A percentile compares a stretch with the other conserved stretches of the same genome.
Conservation (phyloP, 106 monocot genomes). For the Chionographis japonica region DNA sequence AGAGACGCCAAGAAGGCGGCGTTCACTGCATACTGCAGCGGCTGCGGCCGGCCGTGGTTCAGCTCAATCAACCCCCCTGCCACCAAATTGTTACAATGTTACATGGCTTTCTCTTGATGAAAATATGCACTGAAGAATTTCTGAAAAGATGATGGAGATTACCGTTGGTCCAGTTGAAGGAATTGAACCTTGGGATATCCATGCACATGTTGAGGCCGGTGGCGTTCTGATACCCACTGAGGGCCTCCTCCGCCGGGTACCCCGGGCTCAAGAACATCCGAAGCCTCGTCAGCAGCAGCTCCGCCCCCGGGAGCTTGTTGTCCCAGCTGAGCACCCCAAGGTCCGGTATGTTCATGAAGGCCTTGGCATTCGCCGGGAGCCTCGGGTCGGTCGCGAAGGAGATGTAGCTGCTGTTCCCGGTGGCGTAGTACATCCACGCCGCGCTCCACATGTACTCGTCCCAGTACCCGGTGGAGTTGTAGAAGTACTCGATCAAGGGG, state of each 20-base stretch:
- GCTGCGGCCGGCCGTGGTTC: constrained; percentile 67
- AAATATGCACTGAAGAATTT: too few species aligned
- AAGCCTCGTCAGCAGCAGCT: constrained; percentile 68
- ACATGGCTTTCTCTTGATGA: too few species aligned
- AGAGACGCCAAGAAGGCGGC: constrained; percentile 60
- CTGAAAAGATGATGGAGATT: background rate
- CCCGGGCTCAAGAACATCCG: constrained; percentile 87
- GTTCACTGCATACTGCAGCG: constrained; percentile 55
- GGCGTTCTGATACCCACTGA: constrained; percentile 47
- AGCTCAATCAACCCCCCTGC: constrained; percentile 68
- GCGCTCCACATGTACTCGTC: constrained; percentile 95
- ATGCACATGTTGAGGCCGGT: constrained; percentile 63
- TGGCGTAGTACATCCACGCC: constrained; percentile 91
- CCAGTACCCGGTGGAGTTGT: constrained; percentile 89
- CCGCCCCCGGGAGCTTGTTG: constrained; percentile 83
- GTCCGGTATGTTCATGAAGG: constrained; percentile 35
- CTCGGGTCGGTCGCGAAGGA: constrained; percentile 48
- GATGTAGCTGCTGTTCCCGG: constrained; percentile 67
- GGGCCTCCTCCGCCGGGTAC: constrained; percentile 80
- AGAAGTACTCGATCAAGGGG: constrained; percentile 35
- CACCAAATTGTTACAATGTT: too few species aligned
- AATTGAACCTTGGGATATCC: constrained; percentile 32
- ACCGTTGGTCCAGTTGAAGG: constrained; percentile 85
- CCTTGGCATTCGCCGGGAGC: constrained; percentile 59
- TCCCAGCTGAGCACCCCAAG: constrained; percentile 87